Evolutionary conservation across 352 stramenopile species (phyloP), one percentile per base, ranked within the genome.

Genomic region (Phytophthora aleatoria): DNA sequence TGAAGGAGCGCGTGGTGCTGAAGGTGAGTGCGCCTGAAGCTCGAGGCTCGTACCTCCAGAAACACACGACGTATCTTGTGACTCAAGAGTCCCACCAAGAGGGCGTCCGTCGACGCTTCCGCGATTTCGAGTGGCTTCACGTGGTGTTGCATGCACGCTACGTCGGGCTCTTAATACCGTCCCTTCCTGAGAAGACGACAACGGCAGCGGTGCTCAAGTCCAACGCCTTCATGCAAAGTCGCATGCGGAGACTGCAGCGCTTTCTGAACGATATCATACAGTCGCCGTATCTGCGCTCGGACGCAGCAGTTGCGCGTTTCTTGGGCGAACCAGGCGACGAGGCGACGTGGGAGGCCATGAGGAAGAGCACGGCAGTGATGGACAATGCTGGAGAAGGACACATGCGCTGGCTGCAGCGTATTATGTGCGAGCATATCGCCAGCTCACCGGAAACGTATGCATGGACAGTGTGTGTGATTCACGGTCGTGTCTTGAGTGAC

Each of bases 71-170:
- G 35, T 91, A 83, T 54, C 69, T 86, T 11, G 72, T 92, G 58
- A 30, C 71, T 70, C 72, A 84, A 28, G 53, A 66, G 8, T 42
- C 26, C 35, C 58, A 50, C 10, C 64, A 72, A 56, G 60, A 74
- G 24, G 60, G 68, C 16, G 73, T 87, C 20, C 81, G 83, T 0
- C 81, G 83, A 28, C 79, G 83, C 57, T 92, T 89, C 45, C 86
- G 83, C 44, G 83, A 92, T 53, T 92, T 92, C 66, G 77, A 77
- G 48, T 92, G 83, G 83, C 74, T 92, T n/a, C 83, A 83, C 28
- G 60, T 67, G 7, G 81, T 89, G 39, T 70, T 92, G 3, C 69
- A 71, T 30, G 77, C 73, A 24, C 77, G 83, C 8, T 92, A 92
- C 64, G 60, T 85, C 16, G 83, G 83, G 35, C 77, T 90, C 52